phyloP scores from a whole-genome alignment of 2,329 filamentous ascomycete species.

The Thermomyces lanuginosus region DNA sequence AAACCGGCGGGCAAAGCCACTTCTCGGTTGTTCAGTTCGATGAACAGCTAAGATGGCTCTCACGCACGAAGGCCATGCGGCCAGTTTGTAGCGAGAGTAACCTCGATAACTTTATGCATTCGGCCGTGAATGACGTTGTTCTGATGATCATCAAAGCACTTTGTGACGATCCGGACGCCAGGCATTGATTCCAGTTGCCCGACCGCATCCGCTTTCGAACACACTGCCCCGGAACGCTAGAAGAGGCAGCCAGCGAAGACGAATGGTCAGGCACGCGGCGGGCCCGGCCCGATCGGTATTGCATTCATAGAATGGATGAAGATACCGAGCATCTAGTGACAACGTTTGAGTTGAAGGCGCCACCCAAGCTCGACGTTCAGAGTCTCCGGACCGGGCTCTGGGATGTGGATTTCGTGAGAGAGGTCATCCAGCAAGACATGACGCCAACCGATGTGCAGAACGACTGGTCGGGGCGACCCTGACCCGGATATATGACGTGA shows the following conservation, averaged over 20 bases:
- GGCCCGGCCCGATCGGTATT: conserved; percentile 10
- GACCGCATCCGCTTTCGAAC: conserved; percentile 11
- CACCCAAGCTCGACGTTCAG: conserved; percentile 8
- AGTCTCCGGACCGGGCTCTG: conserved; percentile 8
- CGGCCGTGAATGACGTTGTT: conserved; percentile 12
- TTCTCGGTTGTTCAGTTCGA: conserved; percentile 9
- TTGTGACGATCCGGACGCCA: conserved; percentile 9
- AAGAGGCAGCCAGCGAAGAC: conserved; percentile 5
- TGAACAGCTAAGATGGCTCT: too few relatives aligned
- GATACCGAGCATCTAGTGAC: conserved; percentile 7
- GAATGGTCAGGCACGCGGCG: conserved; percentile 4
- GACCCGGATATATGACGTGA: conserved; percentile 15
- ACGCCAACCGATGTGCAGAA: conserved; percentile 5
- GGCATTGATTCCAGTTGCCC: conserved; percentile 9
- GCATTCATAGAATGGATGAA: conserved; percentile 9
- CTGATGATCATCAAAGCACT: conserved; percentile 10
- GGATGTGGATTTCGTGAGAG: conserved; percentile 9
- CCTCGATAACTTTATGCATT: conserved; percentile 8
- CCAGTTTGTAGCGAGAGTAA: conserved; percentile 3
- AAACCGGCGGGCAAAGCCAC: conserved; percentile 6
- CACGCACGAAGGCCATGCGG: too few relatives aligned
- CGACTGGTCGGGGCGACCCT: conserved; percentile 10
- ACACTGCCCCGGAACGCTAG: conserved; percentile 9
- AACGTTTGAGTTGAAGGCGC: conserved; percentile 10
- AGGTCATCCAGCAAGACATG: conserved; percentile 9